These are phyloP conservation scores for Dendrocalamus sinicus DNA, from an alignment of 176 grass and related monocot genomes.

Conservation along the genomic window DNA sequence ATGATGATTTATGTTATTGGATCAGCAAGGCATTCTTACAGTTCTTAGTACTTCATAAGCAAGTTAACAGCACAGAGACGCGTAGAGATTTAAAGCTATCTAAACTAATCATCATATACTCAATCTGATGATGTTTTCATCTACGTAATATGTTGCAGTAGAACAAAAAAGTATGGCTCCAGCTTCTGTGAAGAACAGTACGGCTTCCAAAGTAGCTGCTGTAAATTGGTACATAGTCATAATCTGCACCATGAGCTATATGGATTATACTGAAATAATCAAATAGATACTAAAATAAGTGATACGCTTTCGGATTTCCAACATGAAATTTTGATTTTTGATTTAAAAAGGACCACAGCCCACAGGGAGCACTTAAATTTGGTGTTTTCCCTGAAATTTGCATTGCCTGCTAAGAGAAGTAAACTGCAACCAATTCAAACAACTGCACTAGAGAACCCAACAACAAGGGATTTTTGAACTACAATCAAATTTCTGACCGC, in stretches of 20 bases:
- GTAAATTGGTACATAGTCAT: background rate
- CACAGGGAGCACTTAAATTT: background rate
- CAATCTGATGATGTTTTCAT: background rate
- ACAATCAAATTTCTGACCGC: background rate
- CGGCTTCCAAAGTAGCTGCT: slow-evolving; percentile 4
- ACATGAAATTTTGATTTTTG: background rate
- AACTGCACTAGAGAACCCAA: slow-evolving; percentile 3
- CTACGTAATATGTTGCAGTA: slow-evolving; percentile 1
- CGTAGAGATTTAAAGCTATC: background rate
- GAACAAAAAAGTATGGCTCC: background rate
- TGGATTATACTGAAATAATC: background rate
- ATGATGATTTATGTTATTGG: slow-evolving; percentile 2
- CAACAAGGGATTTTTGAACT: background rate
- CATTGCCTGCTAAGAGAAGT: background rate
- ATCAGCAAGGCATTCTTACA: slow-evolving; percentile 9
- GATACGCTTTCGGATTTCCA: background rate
- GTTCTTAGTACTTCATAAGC: background rate
- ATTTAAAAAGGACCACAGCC: background rate
- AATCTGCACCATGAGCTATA: background rate
- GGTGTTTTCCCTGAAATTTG: background rate
- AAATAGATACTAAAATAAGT: background rate
- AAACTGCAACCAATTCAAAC: background rate
- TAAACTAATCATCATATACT: slow-evolving; percentile 13
- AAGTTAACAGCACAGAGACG: background rate
- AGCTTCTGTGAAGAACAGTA: background rate